These are phyloP conservation scores for Corylus avellana DNA, from an alignment of 306 rosid species.

Conservation along the genomic window DNA sequence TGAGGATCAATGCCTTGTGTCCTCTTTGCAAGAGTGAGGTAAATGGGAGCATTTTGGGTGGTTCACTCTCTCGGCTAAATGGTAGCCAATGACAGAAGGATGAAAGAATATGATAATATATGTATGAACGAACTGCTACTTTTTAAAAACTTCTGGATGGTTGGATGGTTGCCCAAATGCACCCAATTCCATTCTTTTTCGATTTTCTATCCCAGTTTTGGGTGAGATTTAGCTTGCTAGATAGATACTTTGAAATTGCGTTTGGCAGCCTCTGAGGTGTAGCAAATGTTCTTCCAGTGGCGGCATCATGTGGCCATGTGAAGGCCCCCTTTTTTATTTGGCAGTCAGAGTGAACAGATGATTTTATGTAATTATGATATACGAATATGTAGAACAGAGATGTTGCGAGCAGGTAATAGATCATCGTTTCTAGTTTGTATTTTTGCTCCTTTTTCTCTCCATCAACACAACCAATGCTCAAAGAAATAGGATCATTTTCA, in stretches of 20 bases:
- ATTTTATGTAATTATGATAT: conserved; percentile 20
- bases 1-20: conserved; percentile 83
- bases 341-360: conserved; percentile 12
- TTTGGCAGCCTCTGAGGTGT: no score
- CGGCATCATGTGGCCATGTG: conserved; percentile 8
- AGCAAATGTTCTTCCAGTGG: neutral
- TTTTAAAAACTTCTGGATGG: conserved; percentile 13
- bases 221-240: neutral
- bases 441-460: neutral
- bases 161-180: conserved; percentile 8
- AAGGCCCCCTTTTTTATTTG: conserved; percentile 10
- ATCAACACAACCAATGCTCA: neutral
- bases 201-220: no score
- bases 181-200: conserved; percentile 1
- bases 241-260: no score
- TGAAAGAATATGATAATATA: conserved; percentile 24
- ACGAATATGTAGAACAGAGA: conserved; percentile 19
- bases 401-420: conserved; percentile 16
- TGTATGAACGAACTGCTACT: neutral
- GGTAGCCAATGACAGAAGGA: conserved; percentile 43
- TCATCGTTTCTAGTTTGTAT: conserved; percentile 5
- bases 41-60: conserved; percentile 47
- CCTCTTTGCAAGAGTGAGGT: conserved; percentile 93
- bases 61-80: conserved; percentile 44
- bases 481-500: neutral